phyloP scores from a whole-genome alignment of 1,284 basidiomycete genomes.

The Omphalotus olearius region DNA sequence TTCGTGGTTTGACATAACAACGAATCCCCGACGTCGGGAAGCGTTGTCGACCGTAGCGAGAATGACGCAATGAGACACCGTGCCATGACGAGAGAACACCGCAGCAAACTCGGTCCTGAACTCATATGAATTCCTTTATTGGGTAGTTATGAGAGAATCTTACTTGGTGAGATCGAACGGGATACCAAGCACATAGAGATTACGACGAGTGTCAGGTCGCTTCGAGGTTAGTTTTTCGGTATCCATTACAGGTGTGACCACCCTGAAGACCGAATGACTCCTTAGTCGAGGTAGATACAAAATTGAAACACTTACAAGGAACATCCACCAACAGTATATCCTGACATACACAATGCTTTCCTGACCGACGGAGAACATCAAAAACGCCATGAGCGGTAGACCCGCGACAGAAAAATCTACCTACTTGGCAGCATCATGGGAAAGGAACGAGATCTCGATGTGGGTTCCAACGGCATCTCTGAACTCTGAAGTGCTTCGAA shows the following conservation, averaged over 20 bases:
- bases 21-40: constrained; percentile 72
- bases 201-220: constrained; percentile 55
- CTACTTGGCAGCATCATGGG: constrained; percentile 45
- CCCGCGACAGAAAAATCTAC: constrained; percentile 4
- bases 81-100: constrained; percentile 60
- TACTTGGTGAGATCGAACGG: constrained; percentile 76
- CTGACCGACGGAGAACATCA: constrained; percentile 32
- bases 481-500: constrained; percentile 39
- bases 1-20: constrained; percentile 69
- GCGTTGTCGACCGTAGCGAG: constrained; percentile 77
- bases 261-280: constrained; percentile 21
- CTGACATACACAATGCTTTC: constrained; percentile 64
- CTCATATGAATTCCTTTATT: not conserved
- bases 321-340: constrained; percentile 54
- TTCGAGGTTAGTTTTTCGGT: constrained; percentile 16
- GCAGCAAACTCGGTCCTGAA: constrained; percentile 55
- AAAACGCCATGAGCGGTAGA: not conserved
- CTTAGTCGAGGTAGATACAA: constrained; percentile 23
- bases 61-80: constrained; percentile 69
- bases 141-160: constrained; percentile 19
- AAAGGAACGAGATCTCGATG: constrained; percentile 48
- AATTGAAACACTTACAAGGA: constrained; percentile 41
- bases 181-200: constrained; percentile 75
- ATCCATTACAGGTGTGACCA: constrained; percentile 24
- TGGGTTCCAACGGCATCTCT: constrained; percentile 35